phyloP scores from a whole-genome alignment of 768 basidiomycete species.

The Tylopilus cervinicoccineus region DNA sequence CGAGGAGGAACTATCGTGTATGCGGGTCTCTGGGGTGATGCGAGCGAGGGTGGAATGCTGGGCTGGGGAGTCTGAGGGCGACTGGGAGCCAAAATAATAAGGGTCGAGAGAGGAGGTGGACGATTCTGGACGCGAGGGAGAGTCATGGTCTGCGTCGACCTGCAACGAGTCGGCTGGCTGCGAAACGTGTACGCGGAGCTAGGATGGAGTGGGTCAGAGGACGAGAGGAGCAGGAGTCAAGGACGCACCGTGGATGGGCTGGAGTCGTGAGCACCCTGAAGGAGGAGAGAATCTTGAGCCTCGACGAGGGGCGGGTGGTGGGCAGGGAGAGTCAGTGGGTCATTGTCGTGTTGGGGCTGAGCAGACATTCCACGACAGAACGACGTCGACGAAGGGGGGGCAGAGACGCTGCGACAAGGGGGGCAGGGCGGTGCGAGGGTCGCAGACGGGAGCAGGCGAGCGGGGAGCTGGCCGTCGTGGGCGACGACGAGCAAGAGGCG shows the following conservation, averaged over 20 bases:
- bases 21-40: conserved; percentile 59
- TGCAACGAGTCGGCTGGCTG: conserved; percentile 31
- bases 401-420: conserved; percentile 11
- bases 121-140: conserved; percentile 62
- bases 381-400: conserved; percentile 4
- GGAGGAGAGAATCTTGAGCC: conserved; percentile 34
- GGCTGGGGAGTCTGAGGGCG: conserved; percentile 64
- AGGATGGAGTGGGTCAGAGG: conserved; percentile 10
- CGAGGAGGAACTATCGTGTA: conserved; percentile 48
- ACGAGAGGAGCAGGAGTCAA: not conserved
- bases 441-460: conserved; percentile 16
- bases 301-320: conserved; percentile 37
- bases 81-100: conserved; percentile 77
- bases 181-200: conserved; percentile 49
- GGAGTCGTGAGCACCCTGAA: conserved; percentile 12
- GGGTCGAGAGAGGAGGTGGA: conserved; percentile 82
- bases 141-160: conserved; percentile 43
- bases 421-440: conserved; percentile 19
- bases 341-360: conserved; percentile 37
- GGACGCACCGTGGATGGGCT: conserved; percentile 11
- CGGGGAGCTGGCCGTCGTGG: conserved; percentile 25
- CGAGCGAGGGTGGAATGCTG: conserved; percentile 38
- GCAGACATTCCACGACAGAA: conserved; percentile 34
- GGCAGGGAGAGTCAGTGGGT: conserved; percentile 20
- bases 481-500: conserved; percentile 31